phyloP scores from a whole-genome alignment of 345 rosid genomes.

The Sonneratia caseolaris region DNA sequence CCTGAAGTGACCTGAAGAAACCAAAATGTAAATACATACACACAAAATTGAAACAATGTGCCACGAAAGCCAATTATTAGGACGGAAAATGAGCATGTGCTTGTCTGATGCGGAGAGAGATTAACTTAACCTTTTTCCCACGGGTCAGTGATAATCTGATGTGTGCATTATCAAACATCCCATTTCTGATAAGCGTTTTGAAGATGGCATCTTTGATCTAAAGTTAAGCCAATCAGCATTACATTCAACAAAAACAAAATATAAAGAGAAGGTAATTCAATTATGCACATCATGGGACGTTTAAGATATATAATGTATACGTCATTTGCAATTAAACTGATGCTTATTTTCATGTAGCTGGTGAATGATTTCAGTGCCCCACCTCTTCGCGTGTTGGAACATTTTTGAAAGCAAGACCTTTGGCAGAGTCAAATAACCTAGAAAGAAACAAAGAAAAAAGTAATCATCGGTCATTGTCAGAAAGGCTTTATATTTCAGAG shows the following conservation, averaged over 20 bases:
- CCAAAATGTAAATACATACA: no score
- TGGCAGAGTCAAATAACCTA: constrained; percentile 83
- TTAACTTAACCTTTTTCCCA: constrained; percentile 55
- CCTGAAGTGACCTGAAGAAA: constrained; percentile 72
- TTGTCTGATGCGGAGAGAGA: constrained; percentile 1
- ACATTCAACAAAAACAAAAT: not conserved
- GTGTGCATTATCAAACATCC: constrained; percentile 82
- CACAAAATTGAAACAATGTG: not conserved
- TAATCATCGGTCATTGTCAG: not conserved
- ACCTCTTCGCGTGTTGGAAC: constrained; percentile 75
- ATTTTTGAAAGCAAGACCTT: constrained; percentile 73
- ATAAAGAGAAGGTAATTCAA: not conserved
- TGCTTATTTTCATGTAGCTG: not conserved
- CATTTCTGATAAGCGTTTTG: constrained; percentile 64
- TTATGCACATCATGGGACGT: not conserved
- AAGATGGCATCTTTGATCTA: constrained; percentile 84
- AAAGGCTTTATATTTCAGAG: not conserved
- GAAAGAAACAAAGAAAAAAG: constrained; percentile 12
- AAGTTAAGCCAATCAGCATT: not conserved
- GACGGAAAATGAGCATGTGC: not conserved
- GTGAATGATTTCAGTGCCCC: not conserved
- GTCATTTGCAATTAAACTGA: not conserved
- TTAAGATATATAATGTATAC: not conserved
- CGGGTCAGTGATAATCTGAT: constrained; percentile 77
- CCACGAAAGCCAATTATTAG: not conserved